These are phyloP conservation scores for Nitzschia palea DNA, from an alignment of 108 stramenopile genomes.

Conservation along the genomic window DNA sequence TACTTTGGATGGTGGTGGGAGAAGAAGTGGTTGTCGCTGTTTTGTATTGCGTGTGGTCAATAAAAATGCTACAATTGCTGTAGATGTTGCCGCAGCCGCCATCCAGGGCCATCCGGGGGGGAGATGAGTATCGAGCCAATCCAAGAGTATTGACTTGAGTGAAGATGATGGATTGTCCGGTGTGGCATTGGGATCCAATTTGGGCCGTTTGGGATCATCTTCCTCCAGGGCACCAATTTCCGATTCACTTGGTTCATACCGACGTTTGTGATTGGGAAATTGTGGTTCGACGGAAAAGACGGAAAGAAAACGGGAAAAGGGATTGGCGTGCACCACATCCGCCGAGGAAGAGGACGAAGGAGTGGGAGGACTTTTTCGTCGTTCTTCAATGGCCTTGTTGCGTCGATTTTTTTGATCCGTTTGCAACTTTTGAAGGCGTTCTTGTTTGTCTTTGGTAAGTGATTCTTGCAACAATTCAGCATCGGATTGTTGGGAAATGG, in stretches of 20 bases:
- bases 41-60: too few species aligned
- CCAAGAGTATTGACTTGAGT: not conserved
- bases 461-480: slow-evolving; percentile 29
- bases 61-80: not conserved
- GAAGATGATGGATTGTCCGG: not conserved
- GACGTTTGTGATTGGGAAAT: slow-evolving; percentile 50
- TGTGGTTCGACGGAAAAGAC: slow-evolving; percentile 44
- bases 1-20: too few species aligned
- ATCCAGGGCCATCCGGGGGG: slow-evolving; percentile 9
- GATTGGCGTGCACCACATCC: slow-evolving; percentile 24
- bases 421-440: slow-evolving; percentile 12
- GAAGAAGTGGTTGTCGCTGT: too few species aligned
- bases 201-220: slow-evolving; percentile 15
- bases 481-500: slow-evolving; percentile 3
- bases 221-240: slow-evolving; percentile 7
- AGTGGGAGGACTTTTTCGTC: slow-evolving; percentile 7
- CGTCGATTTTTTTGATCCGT: slow-evolving; percentile 30
- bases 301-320: slow-evolving; percentile 48
- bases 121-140: slow-evolving; percentile 8
- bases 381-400: slow-evolving; percentile 31
- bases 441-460: slow-evolving; percentile 11
- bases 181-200: slow-evolving; percentile 4
- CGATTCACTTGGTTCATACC: slow-evolving; percentile 8
- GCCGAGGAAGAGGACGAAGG: not conserved
- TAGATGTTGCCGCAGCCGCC: not conserved